A percentile compares a stretch with the other conserved stretches of the same genome.
Evolutionary conservation across 495 filamentous ascomycete species (phyloP).

Genomic region (Aspergillus asperescens): DNA sequence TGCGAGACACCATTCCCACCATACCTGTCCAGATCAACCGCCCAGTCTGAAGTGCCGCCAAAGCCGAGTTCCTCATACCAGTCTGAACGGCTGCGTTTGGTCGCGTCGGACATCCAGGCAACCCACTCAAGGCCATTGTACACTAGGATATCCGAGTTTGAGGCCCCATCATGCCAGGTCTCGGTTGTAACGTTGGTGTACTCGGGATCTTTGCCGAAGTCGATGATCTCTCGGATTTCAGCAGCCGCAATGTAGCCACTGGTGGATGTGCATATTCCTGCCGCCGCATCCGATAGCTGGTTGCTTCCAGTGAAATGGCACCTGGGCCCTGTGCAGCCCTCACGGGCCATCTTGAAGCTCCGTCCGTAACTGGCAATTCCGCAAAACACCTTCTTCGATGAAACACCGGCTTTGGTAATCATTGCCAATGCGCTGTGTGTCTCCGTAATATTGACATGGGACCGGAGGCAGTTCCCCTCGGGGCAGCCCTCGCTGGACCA

Average conservation of each 20-base stretch:
- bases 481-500: constrained; percentile 17
- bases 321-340: not conserved
- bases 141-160: not conserved
- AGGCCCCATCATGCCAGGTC: not conserved
- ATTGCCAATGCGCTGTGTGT: constrained; percentile 32
- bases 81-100: constrained; percentile 15
- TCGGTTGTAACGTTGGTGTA: too few relatives aligned
- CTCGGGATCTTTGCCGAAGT: too few relatives aligned
- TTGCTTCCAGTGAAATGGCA: not conserved
- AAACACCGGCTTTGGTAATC: constrained; percentile 11
- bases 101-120: constrained; percentile 31
- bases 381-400: not conserved
- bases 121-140: constrained; percentile 18
- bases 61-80: constrained; percentile 20
- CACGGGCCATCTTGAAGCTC: not conserved
- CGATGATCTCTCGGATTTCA: not conserved
- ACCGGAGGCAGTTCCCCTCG: constrained; percentile 31
- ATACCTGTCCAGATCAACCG: constrained; percentile 33
- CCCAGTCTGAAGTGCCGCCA: constrained; percentile 35
- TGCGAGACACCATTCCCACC: too few relatives aligned
- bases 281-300: not conserved
- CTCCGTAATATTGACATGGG: constrained; percentile 40
- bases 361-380: constrained; percentile 11
- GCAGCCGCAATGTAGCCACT: not conserved
- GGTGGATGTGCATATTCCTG: not conserved